Conservation (phyloP, 2,329 filamentous ascomycete genomes). For the Cercospora berteroae region DNA sequence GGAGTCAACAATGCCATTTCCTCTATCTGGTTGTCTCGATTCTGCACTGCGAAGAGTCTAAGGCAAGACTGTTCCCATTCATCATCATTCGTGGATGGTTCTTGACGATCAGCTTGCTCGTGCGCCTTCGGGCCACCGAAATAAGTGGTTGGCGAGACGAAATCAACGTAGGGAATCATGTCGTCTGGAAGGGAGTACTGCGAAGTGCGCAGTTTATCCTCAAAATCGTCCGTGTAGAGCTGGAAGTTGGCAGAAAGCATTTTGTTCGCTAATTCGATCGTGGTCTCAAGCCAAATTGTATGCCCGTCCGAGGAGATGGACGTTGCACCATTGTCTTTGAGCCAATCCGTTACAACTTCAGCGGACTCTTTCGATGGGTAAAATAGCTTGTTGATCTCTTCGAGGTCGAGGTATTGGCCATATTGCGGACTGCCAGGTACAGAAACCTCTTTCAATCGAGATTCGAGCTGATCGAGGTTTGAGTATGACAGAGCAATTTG, state of each 20-base stretch:
- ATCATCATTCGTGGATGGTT: background rate
- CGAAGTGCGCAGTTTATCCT: constrained; percentile 42
- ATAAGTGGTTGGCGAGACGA: constrained; percentile 36
- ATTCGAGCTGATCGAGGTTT: constrained; percentile 41
- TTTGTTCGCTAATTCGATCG: constrained; percentile 40
- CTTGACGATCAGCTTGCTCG: background rate
- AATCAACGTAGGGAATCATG: constrained; percentile 31
- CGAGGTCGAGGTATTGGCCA: constrained; percentile 49
- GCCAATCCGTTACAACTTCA: constrained; percentile 40
- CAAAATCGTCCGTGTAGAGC: constrained; percentile 38
- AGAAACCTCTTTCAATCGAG: constrained; percentile 43
- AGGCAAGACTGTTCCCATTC: background rate
- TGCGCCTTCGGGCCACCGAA: constrained; percentile 34
- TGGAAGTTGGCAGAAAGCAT: constrained; percentile 44
- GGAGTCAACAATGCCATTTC: constrained; percentile 42
- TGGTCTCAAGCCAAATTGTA: constrained; percentile 37
- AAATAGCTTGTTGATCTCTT: constrained; percentile 47
- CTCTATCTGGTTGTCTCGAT: constrained; percentile 15
- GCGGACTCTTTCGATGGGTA: constrained; percentile 40
- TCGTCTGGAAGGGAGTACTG: constrained; percentile 38
- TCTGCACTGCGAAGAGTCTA: background rate
- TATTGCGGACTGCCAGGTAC: constrained; percentile 50
- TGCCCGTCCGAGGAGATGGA: constrained; percentile 41
- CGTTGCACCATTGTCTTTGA: constrained; percentile 43
- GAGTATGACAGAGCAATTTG: constrained; percentile 11